Evolutionary conservation across 805 yeast species (phyloP).

Genomic region (Candida ipomoeae): DNA sequence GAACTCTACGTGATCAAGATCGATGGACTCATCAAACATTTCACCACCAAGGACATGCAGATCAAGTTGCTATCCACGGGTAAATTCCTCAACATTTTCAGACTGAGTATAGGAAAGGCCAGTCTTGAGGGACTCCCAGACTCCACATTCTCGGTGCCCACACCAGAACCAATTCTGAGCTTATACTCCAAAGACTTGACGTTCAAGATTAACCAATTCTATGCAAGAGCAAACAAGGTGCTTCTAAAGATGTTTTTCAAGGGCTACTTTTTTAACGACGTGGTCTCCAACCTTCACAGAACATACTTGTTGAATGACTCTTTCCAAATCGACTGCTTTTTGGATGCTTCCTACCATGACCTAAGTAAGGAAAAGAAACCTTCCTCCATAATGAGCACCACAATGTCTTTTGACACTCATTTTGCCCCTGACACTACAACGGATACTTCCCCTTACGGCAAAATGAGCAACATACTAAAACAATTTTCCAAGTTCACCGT

Average conservation of each 20-base stretch:
- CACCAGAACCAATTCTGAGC: constrained; percentile 23
- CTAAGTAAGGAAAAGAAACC: constrained; percentile 41
- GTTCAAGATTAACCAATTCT: constrained; percentile 56
- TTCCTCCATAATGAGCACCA: constrained; percentile 21
- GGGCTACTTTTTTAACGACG: constrained; percentile 51
- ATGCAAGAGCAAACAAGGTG: constrained; percentile 60
- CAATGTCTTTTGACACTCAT: constrained; percentile 9
- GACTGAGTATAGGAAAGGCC: constrained; percentile 53
- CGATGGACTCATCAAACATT: constrained; percentile 71
- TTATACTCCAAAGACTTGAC: constrained; percentile 45
- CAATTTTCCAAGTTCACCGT: constrained; percentile 32
- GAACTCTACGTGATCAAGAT: constrained; percentile 68
- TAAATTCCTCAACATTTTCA: constrained; percentile 70
- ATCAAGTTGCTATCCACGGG: constrained; percentile 76
- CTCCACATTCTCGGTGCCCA: constrained; percentile 9
- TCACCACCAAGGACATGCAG: constrained; percentile 50
- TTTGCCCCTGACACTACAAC: constrained; percentile 3
- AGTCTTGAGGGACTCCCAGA: constrained; percentile 28
- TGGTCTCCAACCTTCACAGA: constrained; percentile 50
- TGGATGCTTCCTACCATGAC: constrained; percentile 49
- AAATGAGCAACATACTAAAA: constrained; percentile 1
- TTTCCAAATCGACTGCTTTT: constrained; percentile 48
- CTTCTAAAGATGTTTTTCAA: constrained; percentile 54
- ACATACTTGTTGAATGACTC: constrained; percentile 56
- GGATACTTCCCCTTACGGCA: not conserved